Evolutionary conservation across 2,329 filamentous ascomycete species (phyloP), one percentile per base, ranked within the genome.

Genomic region (Pseudogymnoascus pannorum): DNA sequence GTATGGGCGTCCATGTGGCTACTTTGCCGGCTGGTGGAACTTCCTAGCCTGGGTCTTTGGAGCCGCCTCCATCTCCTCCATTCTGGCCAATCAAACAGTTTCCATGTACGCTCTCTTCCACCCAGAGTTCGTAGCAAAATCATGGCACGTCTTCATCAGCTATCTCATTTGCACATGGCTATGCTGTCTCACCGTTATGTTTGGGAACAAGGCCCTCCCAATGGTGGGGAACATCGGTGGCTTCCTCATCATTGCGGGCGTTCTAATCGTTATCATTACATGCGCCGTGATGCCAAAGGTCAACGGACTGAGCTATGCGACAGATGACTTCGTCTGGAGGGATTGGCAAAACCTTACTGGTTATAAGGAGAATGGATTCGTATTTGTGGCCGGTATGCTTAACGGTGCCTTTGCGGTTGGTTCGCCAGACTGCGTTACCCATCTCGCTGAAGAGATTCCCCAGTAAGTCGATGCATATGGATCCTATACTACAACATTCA

Each of bases 331-430:
- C 58, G 76, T 78, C 1, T 78, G 74, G 74, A 70, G 66, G 9
- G 72, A 76, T 2, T 78, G 74, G 70, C 66, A 68, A n/a, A 77
- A 78, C 57, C 68, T 72, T 61, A 73, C 75, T 0, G 75, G 76
- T 4, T 78, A 71, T 66, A 65, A 62, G 1, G 78, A 75, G 58
- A 71, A 81, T 58, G 80, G 80, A 3, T 79, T 84, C 44, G 80
- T 80, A 5, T 85, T 84, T 63, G 75, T 82, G 9, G 75, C 78
- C 2, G 82, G 82, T 24, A 82, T 84, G 77, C 74, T 85, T 14
- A 89, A 89, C 66, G 86, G 85, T 8, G 86, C 86, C 3, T 89
- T 83, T 68, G 81, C 81, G 42, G 81, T 88, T 22, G 86, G 86
- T 5, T 81, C 83, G 1, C 81, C 84, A 0, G 86, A 88, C 68